phyloP scores from a whole-genome alignment of 2,329 filamentous ascomycete species.

The Mariannaea elegans region DNA sequence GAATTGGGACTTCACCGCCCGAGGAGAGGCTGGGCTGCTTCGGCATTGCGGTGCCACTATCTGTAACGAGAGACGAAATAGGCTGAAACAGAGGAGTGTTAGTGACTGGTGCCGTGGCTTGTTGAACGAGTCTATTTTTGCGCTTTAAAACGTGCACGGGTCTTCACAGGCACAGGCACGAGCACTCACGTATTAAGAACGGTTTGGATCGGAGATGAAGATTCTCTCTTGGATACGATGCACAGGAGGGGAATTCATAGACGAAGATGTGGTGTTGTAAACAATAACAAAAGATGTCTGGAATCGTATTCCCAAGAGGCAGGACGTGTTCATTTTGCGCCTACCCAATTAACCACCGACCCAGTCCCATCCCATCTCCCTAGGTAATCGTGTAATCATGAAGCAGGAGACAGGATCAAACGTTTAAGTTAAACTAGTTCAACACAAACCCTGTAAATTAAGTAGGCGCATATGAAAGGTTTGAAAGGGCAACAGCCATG shows the following conservation, averaged over 20 bases:
- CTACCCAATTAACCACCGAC: too few species aligned
- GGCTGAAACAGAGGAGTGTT: background rate
- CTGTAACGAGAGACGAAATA: background rate
- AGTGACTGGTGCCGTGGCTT: background rate
- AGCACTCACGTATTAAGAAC: background rate
- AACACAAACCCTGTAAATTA: too few species aligned
- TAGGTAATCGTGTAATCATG: too few species aligned
- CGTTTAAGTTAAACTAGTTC: too few species aligned
- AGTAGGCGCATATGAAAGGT: too few species aligned
- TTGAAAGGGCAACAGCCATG: too few species aligned
- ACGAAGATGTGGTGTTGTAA: background rate
- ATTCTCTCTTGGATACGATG: background rate
- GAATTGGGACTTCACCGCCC: background rate
- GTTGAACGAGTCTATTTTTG: conserved; percentile 12
- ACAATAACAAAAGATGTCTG: too few species aligned
- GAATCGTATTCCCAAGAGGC: too few species aligned
- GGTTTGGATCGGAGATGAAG: background rate
- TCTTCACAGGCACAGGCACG: background rate
- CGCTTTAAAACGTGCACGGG: background rate
- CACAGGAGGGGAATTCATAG: background rate
- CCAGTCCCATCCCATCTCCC: too few species aligned
- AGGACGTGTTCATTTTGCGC: too few species aligned
- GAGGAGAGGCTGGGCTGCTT: background rate
- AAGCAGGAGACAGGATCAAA: too few species aligned
- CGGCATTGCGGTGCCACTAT: background rate